Evolutionary conservation across 352 stramenopile species (phyloP).

Genomic region (Pythium guiyangense): DNA sequence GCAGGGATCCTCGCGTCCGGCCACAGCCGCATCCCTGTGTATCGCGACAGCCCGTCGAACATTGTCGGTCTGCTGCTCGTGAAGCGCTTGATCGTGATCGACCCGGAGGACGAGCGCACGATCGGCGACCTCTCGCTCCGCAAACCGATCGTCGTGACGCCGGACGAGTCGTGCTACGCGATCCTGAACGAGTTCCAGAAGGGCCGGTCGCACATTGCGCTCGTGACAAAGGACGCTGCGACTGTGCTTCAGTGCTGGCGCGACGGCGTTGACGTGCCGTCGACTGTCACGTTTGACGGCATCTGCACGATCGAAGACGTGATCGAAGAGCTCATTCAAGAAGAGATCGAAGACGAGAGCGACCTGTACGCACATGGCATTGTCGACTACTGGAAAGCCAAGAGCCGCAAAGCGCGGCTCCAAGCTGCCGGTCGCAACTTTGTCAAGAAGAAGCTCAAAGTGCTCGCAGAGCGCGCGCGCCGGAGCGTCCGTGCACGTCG

Average conservation of each 20-base stretch:
- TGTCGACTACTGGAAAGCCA: conserved; percentile 51
- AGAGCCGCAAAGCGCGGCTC: conserved; percentile 26
- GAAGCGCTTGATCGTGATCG: conserved; percentile 87
- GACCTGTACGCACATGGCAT: conserved; percentile 64
- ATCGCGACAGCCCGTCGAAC: conserved; percentile 54
- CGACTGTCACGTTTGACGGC: conserved; percentile 60
- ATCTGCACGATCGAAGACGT: conserved; percentile 92
- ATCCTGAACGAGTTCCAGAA: conserved; percentile 92
- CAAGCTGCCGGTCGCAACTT: conserved; percentile 28
- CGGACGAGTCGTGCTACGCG: conserved; percentile 79
- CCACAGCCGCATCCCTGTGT: conserved; percentile 89
- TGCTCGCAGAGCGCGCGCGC: conserved; percentile 46
- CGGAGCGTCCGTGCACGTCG: conserved; percentile 31
- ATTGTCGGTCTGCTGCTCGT: conserved; percentile 86
- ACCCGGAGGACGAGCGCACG: conserved; percentile 67
- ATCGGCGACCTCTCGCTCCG: conserved; percentile 63
- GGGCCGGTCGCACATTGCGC: conserved; percentile 75
- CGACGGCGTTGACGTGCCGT: conserved; percentile 30
- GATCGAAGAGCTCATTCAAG: conserved; percentile 87
- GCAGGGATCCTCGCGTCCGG: conserved; percentile 82
- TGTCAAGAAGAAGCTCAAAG: conserved; percentile 50
- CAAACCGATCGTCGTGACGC: conserved; percentile 78
- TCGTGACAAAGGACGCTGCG: conserved; percentile 63
- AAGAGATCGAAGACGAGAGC: conserved; percentile 90
- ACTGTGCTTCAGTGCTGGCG: conserved; percentile 54